Evolutionary conservation across 2,329 filamentous ascomycete species (phyloP), one percentile per base, ranked within the genome.

Genomic region (Sporothrix brunneoviolacea): DNA sequence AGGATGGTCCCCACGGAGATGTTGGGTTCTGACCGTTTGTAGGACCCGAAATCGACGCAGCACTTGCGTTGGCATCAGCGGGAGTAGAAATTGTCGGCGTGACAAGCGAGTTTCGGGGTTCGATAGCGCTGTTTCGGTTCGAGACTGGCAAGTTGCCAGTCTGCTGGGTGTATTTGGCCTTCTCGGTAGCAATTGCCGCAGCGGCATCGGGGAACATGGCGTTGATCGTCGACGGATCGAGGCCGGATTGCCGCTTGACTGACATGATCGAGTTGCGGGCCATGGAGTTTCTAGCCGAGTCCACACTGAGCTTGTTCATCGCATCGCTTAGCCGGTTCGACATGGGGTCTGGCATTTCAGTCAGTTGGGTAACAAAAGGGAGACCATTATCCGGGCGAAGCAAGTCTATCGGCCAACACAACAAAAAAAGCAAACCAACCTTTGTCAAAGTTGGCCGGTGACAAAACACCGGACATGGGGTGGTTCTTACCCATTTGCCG

Each of bases 401-500:
- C 24, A 28, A 6, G 24, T 28, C 6, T 28, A 28, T 28, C 24
- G 24, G 24, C 24, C 24, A 37, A 15, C n/a, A 19, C 3, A 43
- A 33, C 9, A 30, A 38, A 22, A 30, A 18, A 16, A 18, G 15
- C n/a, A 45, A 6, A 24, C 35, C 13, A 35, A 93, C 90, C 90
- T 75, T 96, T 97, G 65, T 97, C 93, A 68, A 97, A 96, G 64
- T 90, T 95, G 50, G 93, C 86, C 27, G 93, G 93, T 24, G 93
- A 97, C 47, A 98, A 70, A 33, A 98, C 86, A 48, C 91, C 88
- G 32, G 91, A 95, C 88, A 97, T 94, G 24, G 93, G 93, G 68
- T 97, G 91, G 62, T 84, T 95, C 73, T 96, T 95, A 57, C 91
- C 91, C 93, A 97, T 98, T 68, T 98, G 93, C 73, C 97, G 91